These are phyloP conservation scores for Chlamydomonas reinhardtii DNA, from an alignment of 163 green algal species.

Conservation along the genomic window DNA sequence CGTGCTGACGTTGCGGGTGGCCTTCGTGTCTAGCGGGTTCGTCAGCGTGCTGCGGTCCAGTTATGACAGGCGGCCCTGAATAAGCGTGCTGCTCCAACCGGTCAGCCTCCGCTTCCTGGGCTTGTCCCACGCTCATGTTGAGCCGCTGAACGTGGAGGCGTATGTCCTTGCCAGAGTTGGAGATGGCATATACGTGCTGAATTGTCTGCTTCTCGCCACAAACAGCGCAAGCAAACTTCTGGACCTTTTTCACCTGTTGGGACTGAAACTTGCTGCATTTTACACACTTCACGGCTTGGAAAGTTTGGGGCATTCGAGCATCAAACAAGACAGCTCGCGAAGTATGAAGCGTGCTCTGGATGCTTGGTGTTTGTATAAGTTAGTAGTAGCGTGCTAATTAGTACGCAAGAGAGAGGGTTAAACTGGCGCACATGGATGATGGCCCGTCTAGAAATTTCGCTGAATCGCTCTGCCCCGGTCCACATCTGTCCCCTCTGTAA, in stretches of 20 bases:
- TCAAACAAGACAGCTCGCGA: too few relatives aligned
- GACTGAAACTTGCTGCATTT: constrained; percentile 59
- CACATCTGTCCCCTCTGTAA: too few relatives aligned
- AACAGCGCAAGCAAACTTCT: constrained; percentile 60
- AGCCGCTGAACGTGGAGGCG: constrained; percentile 56
- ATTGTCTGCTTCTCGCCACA: constrained; percentile 65
- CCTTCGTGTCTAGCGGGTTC: too few relatives aligned
- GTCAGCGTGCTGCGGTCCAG: too few relatives aligned
- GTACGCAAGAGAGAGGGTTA: too few relatives aligned
- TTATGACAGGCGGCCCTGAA: not conserved
- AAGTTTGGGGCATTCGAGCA: constrained; percentile 52
- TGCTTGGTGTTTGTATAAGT: too few relatives aligned
- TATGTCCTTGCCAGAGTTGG: constrained; percentile 58
- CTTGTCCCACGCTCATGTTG: constrained; percentile 40
- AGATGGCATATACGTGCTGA: constrained; percentile 63
- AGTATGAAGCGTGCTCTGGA: too few relatives aligned
- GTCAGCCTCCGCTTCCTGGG: not conserved
- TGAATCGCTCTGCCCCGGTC: too few relatives aligned
- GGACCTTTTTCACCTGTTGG: constrained; percentile 67
- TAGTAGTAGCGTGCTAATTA: too few relatives aligned
- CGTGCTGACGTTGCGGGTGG: too few relatives aligned
- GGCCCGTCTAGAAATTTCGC: too few relatives aligned
- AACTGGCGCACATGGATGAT: too few relatives aligned
- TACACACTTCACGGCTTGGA: constrained; percentile 62
- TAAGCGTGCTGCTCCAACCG: not conserved